Conservation (phyloP, 352 stramenopile species). For the Globisporangium orthogonon region DNA sequence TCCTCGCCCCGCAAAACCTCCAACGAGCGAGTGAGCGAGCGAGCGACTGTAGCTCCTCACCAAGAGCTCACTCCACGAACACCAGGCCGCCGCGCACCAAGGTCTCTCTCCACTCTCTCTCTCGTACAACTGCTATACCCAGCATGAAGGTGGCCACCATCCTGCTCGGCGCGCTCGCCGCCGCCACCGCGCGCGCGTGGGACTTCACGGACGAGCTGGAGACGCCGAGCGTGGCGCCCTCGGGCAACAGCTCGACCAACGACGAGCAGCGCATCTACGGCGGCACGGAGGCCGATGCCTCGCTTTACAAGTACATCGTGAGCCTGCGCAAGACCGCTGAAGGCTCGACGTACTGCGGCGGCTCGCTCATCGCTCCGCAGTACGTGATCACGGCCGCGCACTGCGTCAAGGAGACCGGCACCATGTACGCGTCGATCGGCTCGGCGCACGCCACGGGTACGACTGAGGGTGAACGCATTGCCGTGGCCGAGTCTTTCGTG, state of each 20-base stretch:
- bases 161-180: conserved; percentile 5
- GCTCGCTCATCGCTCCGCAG: conserved; percentile 45
- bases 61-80: background rate
- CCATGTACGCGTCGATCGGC: conserved; percentile 46
- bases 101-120: too few relatives aligned
- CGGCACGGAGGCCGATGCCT: conserved; percentile 42
- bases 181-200: conserved; percentile 3
- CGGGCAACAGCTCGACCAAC: conserved; percentile 19
- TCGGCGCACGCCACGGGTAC: conserved; percentile 35
- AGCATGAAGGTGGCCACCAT: conserved; percentile 10
- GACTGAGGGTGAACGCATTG: conserved; percentile 38
- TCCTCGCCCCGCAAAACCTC: background rate
- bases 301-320: conserved; percentile 48
- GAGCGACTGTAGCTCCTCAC: background rate
- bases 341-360: conserved; percentile 55
- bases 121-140: background rate
- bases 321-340: conserved; percentile 37
- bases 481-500: conserved; percentile 30
- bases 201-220: conserved; percentile 22
- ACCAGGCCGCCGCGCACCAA: background rate
- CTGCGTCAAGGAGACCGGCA: conserved; percentile 40
- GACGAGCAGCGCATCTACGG: conserved; percentile 54
- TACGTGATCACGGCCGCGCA: conserved; percentile 73
- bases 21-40: background rate
- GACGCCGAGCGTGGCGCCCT: conserved; percentile 2